Evolutionary conservation across 2,329 filamentous ascomycete genomes (phyloP), one percentile per base, ranked within the genome.

Genomic region (Rutstroemia sp.): DNA sequence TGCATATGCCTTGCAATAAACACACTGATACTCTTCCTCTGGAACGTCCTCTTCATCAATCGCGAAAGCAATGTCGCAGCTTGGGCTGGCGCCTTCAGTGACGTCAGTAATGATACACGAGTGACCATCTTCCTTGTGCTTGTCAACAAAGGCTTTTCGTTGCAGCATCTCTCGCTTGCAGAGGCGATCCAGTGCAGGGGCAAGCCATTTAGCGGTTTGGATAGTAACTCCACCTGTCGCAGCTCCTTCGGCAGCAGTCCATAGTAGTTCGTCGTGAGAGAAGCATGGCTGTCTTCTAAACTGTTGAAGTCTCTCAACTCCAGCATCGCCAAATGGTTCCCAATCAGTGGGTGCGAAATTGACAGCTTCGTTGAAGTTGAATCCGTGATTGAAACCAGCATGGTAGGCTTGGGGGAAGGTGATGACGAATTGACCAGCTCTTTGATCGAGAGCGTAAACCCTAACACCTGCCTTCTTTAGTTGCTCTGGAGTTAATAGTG

Each of bases 291-390:
- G 92, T 56, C 92, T 83, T 56, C 92, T 82, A 70, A 96, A 99
- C 50, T 86, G 81, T 64, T 94, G 89, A 30, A 97, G 76, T 62
- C 92, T 81, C 65, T 92, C 86, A 1, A 97, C 92, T 0, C 94
- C 92, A 27, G 85, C 80, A 55, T 92, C 84, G 2, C 94, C 94
- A 68, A 85, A 95, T 0, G 91, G 90, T 67, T 99, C 94, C 94
- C 94, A 99, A 65, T 99, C 94, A 27, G 78, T 79, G 0, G 94
- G 94, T 0, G 94, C 94, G 73, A 99, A 99, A 69, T 99, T 99
- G 64, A 99, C 94, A 5, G 94, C 94, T 71, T 99, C 94, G 65
- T 99, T 99, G 72, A 96, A 95, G 69, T 99, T 99, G 76, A 99
- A 99, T 0, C 88, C 94, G 66, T 99, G 94, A 66, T 99, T 99